Evolutionary conservation across 2,329 filamentous ascomycete genomes (phyloP), one percentile per base, ranked within the genome.

Genomic region (Xylariaceae sp.): DNA sequence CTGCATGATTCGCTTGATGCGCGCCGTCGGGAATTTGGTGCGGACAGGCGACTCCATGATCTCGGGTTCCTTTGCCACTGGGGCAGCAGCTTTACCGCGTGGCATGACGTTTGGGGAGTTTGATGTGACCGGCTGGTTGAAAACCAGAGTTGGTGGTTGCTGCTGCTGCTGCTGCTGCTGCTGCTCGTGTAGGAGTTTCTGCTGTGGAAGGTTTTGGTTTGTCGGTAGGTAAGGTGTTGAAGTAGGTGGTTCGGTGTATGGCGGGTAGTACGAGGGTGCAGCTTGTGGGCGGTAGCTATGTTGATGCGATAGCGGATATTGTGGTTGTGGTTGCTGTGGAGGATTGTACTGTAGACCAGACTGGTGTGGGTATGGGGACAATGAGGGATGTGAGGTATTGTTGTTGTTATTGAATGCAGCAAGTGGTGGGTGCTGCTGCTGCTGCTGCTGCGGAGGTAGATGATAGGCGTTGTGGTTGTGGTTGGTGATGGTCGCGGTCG

Each of bases 1-100:
- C 77, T 99, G 95, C 95, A 99, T 98, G 69, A 99, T 98, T 48
- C 95, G 87, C 82, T 99, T 99, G 79, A 99, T 99, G 61, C 95
- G 85, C 12, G 95, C 95, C 28, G 96, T 96, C 1, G 95, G 95
- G 70, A 99, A 99, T 70, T 97, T 97, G 29, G 94, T 98, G 75
- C 87, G 91, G 67, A 99, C 92, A 39, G 92, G 82, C 75, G 77
- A 96, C 77, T 74, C 84, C 73, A 77, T 86, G 67, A 85, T 76
- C 39, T 74, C 72, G 26, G 75, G 72, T 52, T 75, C 71, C 57
- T 67, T 74, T 36, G 69, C 74, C 63, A 68, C 74, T 66, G 56
- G 74, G 60, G 74, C 70, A 54, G 74, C 70, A 55, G 73, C 69
- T 66, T 74, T 75, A 56, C 73, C 73, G 29, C 73, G 75, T 59